Evolutionary conservation across 768 basidiomycete species (phyloP), one percentile per base, ranked within the genome.

Genomic region (Boletus reticuloceps): DNA sequence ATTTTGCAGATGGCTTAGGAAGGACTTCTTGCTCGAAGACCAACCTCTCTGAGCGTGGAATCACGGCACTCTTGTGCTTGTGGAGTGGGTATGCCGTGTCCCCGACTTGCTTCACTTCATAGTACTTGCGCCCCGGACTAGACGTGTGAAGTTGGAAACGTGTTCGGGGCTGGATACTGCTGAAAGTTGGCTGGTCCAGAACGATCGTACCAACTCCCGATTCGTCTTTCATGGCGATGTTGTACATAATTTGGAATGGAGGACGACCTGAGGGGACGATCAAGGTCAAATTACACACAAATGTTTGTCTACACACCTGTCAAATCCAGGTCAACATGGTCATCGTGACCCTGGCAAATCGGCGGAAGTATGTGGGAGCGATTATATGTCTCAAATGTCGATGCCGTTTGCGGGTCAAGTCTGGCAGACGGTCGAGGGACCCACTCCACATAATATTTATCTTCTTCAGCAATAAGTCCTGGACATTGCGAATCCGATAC

Each of bases 161-260:
- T 5, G 89, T 88, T 40, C 81, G 81, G 11, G 83, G 78, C 61
- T 92, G 90, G 39, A 94, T 91, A 66, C 91, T 92, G 70, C 86
- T 91, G 75, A 94, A 88, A 2, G 82, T 85, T 2, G 88, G 86
- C 59, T 91, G 88, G 54, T 86, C 89, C 31, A 89, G 74, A 45
- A 92, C 77, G 57, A 77, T 82, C 2, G 84, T 88, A 7, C 83
- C 86, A 10, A 86, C 85, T 5, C 90, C 88, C 17, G 76, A 74
- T 10, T 86, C 88, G 50, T 75, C 79, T 49, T 85, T 79, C 66
- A 82, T 80, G 1, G 88, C 91, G 51, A 93, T 83, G 60, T 91
- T 89, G 71, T 95, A 97, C 80, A 83, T 87, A 58, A 96, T 85
- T 67, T 96, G 88, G 81, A 95, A 98, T 0, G 94, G 94, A n/a